Conservation (phyloP, 73 alveolate species). For the Stentor roeselii region DNA sequence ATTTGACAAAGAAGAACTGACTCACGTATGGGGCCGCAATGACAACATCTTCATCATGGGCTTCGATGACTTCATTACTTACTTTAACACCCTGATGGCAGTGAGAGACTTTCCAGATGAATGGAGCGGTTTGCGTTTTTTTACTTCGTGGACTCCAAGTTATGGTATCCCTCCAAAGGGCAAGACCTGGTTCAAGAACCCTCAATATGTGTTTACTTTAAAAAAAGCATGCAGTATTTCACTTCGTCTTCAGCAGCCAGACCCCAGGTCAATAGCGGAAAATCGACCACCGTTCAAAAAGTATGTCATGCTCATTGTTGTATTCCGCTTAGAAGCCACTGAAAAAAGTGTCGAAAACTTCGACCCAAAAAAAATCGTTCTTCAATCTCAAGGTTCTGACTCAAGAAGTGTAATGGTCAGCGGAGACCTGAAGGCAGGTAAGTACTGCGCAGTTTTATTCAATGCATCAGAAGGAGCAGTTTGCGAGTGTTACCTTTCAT, state of each 20-base stretch:
- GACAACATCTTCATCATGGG: conserved; percentile 60
- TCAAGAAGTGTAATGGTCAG: conserved; percentile 54
- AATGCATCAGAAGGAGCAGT: conserved; percentile 6
- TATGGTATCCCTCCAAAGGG: conserved; percentile 60
- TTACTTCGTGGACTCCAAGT: conserved; percentile 55
- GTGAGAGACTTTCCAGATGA: conserved; percentile 61
- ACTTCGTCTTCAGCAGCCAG: conserved; percentile 44
- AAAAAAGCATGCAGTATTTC: conserved; percentile 35
- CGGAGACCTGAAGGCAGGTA: conserved; percentile 30
- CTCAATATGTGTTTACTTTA: conserved; percentile 43
- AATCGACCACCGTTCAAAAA: conserved; percentile 49
- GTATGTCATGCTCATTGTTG: conserved; percentile 28
- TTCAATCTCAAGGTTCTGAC: conserved; percentile 50
- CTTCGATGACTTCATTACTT: conserved; percentile 44
- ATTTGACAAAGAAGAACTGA: conserved; percentile 44
- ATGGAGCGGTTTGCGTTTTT: conserved; percentile 47
- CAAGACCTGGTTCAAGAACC: conserved; percentile 48
- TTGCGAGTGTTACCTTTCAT: neutral
- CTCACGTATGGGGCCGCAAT: conserved; percentile 48
- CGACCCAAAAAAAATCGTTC: conserved; percentile 40
- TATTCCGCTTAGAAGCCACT: conserved; percentile 32
- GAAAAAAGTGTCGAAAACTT: conserved; percentile 36
- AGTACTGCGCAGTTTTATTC: neutral
- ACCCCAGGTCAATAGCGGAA: conserved; percentile 49
- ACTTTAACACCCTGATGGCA: conserved; percentile 46